Conservation (phyloP, 257 asterid genomes). For the Solanum lycopersicoides region DNA sequence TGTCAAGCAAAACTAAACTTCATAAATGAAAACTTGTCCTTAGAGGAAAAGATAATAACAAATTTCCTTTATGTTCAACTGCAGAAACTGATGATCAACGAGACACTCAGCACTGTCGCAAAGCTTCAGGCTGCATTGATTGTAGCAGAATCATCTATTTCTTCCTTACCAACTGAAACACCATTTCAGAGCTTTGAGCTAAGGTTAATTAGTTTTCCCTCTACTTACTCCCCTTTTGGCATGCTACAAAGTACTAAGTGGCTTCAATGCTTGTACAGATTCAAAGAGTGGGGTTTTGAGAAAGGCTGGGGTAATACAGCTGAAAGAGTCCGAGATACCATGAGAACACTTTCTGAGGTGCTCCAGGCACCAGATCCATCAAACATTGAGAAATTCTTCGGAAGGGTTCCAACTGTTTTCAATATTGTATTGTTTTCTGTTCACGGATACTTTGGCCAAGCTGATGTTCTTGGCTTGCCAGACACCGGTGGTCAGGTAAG, state of each 20-base stretch:
- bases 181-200: slow-evolving; percentile 70
- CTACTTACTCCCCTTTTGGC: not conserved
- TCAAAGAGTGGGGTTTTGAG: slow-evolving; percentile 87
- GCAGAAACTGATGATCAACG: slow-evolving; percentile 86
- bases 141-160: slow-evolving; percentile 60
- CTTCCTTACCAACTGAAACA: slow-evolving; percentile 50
- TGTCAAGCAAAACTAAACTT: not conserved
- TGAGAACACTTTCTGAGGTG: slow-evolving; percentile 66
- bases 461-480: slow-evolving; percentile 87
- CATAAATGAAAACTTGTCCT: not conserved
- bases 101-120: slow-evolving; percentile 48
- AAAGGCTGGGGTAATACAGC: slow-evolving; percentile 93
- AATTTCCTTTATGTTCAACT: not conserved
- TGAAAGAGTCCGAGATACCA: slow-evolving; percentile 60
- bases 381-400: slow-evolving; percentile 47
- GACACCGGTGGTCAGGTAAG: slow-evolving; percentile 96
- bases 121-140: slow-evolving; percentile 72
- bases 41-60: not conserved
- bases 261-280: slow-evolving; percentile 29
- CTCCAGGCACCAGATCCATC: slow-evolving; percentile 83
- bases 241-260: not conserved
- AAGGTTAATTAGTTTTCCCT: slow-evolving; percentile 29
- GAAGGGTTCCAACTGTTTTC: slow-evolving; percentile 68
- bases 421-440: slow-evolving; percentile 71
- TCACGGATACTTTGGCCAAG: slow-evolving; percentile 90